Evolutionary conservation across 768 basidiomycete genomes (phyloP).

Genomic region (Lentinula boryana): DNA sequence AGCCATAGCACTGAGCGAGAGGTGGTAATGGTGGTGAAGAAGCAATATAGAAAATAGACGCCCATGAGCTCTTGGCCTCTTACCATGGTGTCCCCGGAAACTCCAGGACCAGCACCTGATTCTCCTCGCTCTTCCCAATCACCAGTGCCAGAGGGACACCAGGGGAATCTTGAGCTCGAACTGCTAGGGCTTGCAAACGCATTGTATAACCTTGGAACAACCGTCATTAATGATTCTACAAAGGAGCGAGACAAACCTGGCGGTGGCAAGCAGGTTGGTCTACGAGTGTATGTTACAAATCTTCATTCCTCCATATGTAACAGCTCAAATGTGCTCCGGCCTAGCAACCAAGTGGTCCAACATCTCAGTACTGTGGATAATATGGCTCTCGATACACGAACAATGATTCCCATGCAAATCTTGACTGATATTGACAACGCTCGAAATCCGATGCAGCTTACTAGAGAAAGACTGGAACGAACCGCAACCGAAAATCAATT

Average conservation of each 20-base stretch:
- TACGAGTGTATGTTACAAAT: conserved; percentile 50
- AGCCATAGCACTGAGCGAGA: not conserved
- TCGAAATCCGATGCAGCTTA: conserved; percentile 77
- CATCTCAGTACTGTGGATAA: conserved; percentile 65
- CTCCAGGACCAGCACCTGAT: conserved; percentile 39
- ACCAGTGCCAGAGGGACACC: conserved; percentile 58
- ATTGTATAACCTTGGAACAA: conserved; percentile 76
- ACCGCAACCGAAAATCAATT: conserved; percentile 88
- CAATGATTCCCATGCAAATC: conserved; percentile 72
- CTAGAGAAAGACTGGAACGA: conserved; percentile 73
- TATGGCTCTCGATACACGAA: conserved; percentile 53
- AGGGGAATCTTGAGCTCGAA: conserved; percentile 75
- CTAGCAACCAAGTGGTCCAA: conserved; percentile 68
- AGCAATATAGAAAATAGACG: not conserved
- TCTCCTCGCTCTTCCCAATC: conserved; percentile 73
- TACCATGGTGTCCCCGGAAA: conserved; percentile 4
- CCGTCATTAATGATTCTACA: conserved; percentile 77
- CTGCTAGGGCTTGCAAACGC: conserved; percentile 71
- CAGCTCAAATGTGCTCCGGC: conserved; percentile 5
- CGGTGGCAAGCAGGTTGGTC: conserved; percentile 71
- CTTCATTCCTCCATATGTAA: not conserved
- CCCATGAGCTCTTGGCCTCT: not conserved
- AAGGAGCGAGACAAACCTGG: conserved; percentile 71
- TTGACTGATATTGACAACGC: conserved; percentile 74
- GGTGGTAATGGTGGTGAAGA: not conserved